Percentiles rank a stretch among this genome's conserved stretches.
These are phyloP conservation scores for Aegilops bicornis DNA, from an alignment of 176 grass and related monocot genomes.

Conservation along the genomic window DNA sequence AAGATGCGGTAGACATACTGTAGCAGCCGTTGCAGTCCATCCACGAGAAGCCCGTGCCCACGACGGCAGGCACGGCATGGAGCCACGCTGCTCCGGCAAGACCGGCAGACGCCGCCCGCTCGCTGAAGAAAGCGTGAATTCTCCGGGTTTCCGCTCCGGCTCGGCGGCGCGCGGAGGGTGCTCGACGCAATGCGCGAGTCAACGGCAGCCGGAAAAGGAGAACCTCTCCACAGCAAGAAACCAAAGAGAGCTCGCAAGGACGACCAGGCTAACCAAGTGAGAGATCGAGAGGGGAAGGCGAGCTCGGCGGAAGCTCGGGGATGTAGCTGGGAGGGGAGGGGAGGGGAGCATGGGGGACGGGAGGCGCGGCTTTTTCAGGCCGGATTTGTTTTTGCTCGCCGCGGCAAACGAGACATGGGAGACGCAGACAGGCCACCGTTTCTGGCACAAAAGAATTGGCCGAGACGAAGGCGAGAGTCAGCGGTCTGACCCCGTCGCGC, in stretches of 20 bases:
- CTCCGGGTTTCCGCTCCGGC: background rate
- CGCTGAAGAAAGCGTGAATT: background rate
- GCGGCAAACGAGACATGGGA: constrained; percentile 29
- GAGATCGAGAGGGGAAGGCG: background rate
- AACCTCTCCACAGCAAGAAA: background rate
- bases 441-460: background rate
- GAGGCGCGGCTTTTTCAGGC: background rate
- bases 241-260: background rate
- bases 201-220: background rate
- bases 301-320: constrained; percentile 15
- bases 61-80: constrained; percentile 6
- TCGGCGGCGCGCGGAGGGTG: background rate
- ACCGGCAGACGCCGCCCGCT: background rate
- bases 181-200: constrained; percentile 46
- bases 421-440: background rate
- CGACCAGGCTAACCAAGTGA: background rate
- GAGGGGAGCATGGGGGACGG: background rate
- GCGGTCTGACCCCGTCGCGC: constrained; percentile 27
- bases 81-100: background rate
- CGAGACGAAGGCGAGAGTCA: constrained; percentile 33
- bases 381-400: background rate
- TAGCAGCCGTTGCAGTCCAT: constrained; percentile 45
- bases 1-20: constrained; percentile 16
- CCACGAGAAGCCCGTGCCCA: background rate
- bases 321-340: background rate